Base-by-base conservation (phyloP, 2,329 filamentous ascomycete genomes). In the Nothomitra cinnamomea region DNA sequence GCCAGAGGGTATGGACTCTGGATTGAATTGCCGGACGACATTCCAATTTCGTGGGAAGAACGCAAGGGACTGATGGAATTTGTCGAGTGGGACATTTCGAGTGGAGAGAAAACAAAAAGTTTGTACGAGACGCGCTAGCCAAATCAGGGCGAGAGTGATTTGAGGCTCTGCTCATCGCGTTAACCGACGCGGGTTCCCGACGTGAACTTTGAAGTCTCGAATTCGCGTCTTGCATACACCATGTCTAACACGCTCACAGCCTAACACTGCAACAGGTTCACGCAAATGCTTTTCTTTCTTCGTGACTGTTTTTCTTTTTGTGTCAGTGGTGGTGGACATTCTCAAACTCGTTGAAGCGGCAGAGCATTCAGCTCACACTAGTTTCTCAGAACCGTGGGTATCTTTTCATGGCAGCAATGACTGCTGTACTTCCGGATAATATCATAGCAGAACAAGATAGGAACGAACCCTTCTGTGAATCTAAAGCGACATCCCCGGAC, bases 1-100 rank as follows among this genome's bases (percentile, higher is more conserved):
- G 78, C 76, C 57, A 83, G 68, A 56, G 80, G 73, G 61, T 78
- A 81, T n/a, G 80, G 79, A 67, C 74, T 74, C 63, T 82, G 77
- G 54, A 83, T 74, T 57, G 76, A 75, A 60, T 80, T 78, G 58
- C 76, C 75, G 45, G 75, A 74, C 59, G 76, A 71, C 52, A 53
- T 53, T 10, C 36, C 50, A n/a, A 32, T 15, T 15, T 13, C 40
- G n/a, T n/a, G 45, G 22, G 32, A 32, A 41, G 21, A 40, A 40
- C 12, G 36, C 8, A 41, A 41, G 25, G n/a, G 24, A 32, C 4
- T 4, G 28, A 2, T n/a, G 49, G 15, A 19, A 52, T 40, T 32
- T 25, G 40, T 43, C 25, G 49, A 21, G n/a, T 49, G 45, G 28
- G 28, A 42, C 35, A 22, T 24, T 21, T 10, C n/a, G 25, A 12